Percentiles rank a stretch among this genome's conserved stretches.
These are phyloP conservation scores for Apophysomyces elegans DNA, from an alignment of 371 early-diverging fungal genomes.

Conservation along the genomic window DNA sequence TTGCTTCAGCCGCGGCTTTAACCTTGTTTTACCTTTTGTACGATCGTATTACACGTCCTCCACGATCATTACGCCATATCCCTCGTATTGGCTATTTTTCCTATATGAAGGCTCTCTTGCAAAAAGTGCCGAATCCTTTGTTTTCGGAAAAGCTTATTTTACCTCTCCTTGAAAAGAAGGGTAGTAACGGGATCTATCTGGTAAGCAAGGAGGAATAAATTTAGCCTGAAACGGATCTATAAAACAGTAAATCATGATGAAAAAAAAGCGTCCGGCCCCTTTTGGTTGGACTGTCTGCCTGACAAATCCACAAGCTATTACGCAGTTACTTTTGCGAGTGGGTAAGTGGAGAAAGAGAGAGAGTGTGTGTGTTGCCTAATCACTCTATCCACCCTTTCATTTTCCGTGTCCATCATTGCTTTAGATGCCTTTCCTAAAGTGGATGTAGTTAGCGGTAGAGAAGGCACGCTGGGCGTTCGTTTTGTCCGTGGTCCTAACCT, in stretches of 20 bases:
- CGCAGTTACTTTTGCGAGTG: slow-evolving; percentile 8
- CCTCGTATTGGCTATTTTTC: slow-evolving; percentile 16
- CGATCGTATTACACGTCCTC: slow-evolving; percentile 16
- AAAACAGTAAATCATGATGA: too few relatives aligned
- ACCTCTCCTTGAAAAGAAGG: not conserved
- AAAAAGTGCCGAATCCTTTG: not conserved
- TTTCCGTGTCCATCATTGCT: not conserved
- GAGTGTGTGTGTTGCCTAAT: not conserved
- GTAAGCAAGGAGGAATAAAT: not conserved
- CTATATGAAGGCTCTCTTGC: not conserved
- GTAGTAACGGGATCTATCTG: slow-evolving; percentile 8
- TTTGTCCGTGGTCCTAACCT: slow-evolving; percentile 22
- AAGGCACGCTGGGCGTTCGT: slow-evolving; percentile 12
- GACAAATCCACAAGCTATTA: slow-evolving; percentile 14
- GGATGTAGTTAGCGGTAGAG: not conserved
- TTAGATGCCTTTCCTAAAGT: slow-evolving; percentile 20
- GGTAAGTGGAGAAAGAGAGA: not conserved
- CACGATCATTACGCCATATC: slow-evolving; percentile 19
- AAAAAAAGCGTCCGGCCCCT: not conserved
- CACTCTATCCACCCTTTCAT: not conserved
- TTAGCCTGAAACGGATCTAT: not conserved
- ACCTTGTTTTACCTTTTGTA: slow-evolving; percentile 6
- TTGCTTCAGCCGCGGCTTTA: slow-evolving; percentile 8
- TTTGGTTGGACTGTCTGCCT: slow-evolving; percentile 22
- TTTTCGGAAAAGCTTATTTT: not conserved